Base-by-base conservation (phyloP, 2,329 filamentous ascomycete species). In the Sporothrix luriei region DNA sequence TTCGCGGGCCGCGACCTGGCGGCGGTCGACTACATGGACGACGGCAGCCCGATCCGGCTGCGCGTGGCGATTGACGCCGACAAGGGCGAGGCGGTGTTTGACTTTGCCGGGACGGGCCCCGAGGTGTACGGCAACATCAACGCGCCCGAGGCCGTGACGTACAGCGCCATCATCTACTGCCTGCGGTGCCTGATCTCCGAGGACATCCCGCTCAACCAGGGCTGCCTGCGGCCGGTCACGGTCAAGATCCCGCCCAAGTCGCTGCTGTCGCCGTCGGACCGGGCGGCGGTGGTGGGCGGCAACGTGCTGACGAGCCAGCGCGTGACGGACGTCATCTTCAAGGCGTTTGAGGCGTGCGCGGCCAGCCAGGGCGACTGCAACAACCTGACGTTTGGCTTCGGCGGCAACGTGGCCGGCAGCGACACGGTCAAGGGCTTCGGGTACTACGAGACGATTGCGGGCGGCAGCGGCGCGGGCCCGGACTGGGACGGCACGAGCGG, bases 171-270 rank as follows among this genome's bases (percentile, higher is more conserved):
- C 76, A 94, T 95, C 76, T 96, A 96, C 83, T 93, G 90, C 74
- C 83, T 96, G 14, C 88, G 92, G 59, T 92, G 89, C 75, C 84
- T 97, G 70, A 93, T 96, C 75, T 88, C 86, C 49, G 87, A 92
- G 73, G 91, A 94, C 74, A 94, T 96, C 16, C 93, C 92, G 0
- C 84, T 96, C 4, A 96, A 96, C 80, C 92, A 96, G 79, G 92
- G 92, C 73, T 96, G 92, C 73, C 82, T 95, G 2, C 87, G 87
- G 65, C 92, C 92, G 0, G 91, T 95, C 74, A 84, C 88, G 68
- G 90, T 95, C 76, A 83, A 84, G 61, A 93, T 94, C 66, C 91
- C 92, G 0, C 85, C 87, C 9, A 87, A 87, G 73, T 90, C 87
- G 13, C 90, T 95, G 76, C 85, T 96, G 43, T 90, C 87, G 0